Percentiles rank a stretch among this genome's conserved stretches.
These are phyloP conservation scores for Tuber melanosporum DNA, from an alignment of 495 filamentous ascomycete genomes.

Conservation along the genomic window DNA sequence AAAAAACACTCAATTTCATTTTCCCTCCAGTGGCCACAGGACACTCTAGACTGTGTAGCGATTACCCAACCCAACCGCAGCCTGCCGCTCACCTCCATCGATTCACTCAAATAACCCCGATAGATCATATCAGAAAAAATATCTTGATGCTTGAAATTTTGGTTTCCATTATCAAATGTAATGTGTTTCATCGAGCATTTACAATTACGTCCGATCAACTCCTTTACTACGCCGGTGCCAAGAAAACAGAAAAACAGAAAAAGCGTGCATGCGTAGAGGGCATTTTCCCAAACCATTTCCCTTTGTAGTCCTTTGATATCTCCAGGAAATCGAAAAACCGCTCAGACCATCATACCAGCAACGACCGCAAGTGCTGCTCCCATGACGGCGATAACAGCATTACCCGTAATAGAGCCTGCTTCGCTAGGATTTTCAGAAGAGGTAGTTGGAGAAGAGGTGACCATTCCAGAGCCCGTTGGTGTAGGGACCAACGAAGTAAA, in stretches of 20 bases:
- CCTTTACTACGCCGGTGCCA: not conserved
- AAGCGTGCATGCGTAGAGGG: not conserved
- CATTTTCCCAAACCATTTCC: not conserved
- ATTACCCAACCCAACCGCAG: not conserved
- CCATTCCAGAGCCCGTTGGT: conserved; percentile 38
- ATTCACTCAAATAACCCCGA: not conserved
- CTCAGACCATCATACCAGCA: conserved; percentile 30
- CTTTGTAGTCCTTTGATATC: not conserved
- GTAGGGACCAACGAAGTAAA: conserved; percentile 47
- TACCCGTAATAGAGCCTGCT: conserved; percentile 33
- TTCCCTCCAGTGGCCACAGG: not conserved
- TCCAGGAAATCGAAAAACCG: not conserved
- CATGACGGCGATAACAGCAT: conserved; percentile 42
- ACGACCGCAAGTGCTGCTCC: conserved; percentile 44
- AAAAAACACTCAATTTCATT: too few species aligned
- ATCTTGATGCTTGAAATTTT: not conserved
- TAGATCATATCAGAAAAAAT: not conserved
- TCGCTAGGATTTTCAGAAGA: conserved; percentile 37
- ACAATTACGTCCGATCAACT: not conserved
- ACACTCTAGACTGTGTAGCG: not conserved
- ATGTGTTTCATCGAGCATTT: not conserved
- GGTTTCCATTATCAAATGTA: not conserved
- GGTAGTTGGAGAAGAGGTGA: conserved; percentile 36
- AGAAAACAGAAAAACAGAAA: not conserved
- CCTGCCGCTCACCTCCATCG: not conserved